A percentile compares a stretch with the other conserved stretches of the same genome.
phyloP scores from a whole-genome alignment of 2,329 filamentous ascomycete species.

The Sporothrix humicola region DNA sequence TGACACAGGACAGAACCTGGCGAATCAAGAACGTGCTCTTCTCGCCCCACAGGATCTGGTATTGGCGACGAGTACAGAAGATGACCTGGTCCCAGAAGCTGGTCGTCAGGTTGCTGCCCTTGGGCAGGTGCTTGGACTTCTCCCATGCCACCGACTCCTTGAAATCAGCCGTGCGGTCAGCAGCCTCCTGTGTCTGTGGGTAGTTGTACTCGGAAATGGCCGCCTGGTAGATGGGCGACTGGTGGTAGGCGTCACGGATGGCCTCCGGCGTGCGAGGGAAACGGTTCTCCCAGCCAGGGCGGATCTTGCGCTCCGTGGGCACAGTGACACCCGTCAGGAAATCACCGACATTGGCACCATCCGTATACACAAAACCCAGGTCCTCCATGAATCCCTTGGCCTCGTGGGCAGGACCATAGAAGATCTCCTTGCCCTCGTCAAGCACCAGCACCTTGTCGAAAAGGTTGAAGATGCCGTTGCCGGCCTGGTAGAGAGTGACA shows the following conservation, averaged over 20 bases:
- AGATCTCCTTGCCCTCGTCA: constrained; percentile 75
- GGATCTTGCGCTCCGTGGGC: constrained; percentile 72
- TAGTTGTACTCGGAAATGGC: constrained; percentile 66
- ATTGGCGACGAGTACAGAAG: constrained; percentile 72
- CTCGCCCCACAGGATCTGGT: constrained; percentile 80
- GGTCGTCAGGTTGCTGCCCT: constrained; percentile 56
- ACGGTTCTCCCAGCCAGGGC: constrained; percentile 69
- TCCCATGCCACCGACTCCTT: constrained; percentile 60
- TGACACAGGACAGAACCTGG: constrained; percentile 76
- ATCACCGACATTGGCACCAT: constrained; percentile 74
- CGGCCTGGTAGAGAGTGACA: constrained; percentile 84
- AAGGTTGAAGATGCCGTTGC: constrained; percentile 77
- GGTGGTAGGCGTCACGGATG: constrained; percentile 68
- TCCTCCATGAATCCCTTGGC: constrained; percentile 77
- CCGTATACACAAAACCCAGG: constrained; percentile 75
- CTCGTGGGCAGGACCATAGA: constrained; percentile 70
- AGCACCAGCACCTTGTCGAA: constrained; percentile 88
- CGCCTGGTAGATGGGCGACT: constrained; percentile 54
- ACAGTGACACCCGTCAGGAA: constrained; percentile 84
- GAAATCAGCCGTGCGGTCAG: constrained; percentile 59
- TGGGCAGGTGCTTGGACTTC: constrained; percentile 51
- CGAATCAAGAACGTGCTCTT: constrained; percentile 77
- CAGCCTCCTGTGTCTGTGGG: constrained; percentile 56
- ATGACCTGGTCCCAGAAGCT: constrained; percentile 72
- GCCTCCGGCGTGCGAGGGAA: constrained; percentile 67